Evolutionary conservation across 139 green algal species (phyloP).

Genomic region (Nannochloris sp.): DNA sequence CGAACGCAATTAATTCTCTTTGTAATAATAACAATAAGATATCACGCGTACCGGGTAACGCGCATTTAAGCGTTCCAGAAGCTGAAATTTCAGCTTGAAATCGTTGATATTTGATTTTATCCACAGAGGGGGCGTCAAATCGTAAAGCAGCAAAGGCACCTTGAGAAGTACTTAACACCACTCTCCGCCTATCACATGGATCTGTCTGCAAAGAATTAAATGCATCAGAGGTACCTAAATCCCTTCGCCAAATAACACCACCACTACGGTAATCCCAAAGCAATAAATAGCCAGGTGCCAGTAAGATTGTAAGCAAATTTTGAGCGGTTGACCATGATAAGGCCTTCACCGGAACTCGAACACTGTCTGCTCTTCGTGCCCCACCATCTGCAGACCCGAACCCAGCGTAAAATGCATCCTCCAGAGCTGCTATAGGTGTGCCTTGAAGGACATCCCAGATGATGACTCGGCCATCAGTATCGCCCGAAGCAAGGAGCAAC

Average conservation of each 20-base stretch:
- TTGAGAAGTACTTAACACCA: slow-evolving; percentile 44
- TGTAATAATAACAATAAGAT: slow-evolving; percentile 66
- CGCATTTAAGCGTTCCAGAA: slow-evolving; percentile 32
- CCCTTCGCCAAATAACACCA: slow-evolving; percentile 35
- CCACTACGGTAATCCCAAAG: slow-evolving; percentile 63
- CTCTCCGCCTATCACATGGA: slow-evolving; percentile 47
- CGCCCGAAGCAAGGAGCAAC: slow-evolving; percentile 64
- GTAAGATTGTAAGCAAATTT: slow-evolving; percentile 53
- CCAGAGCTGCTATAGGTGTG: slow-evolving; percentile 30
- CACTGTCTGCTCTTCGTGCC: neutral
- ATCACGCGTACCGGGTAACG: slow-evolving; percentile 43
- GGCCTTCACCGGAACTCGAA: slow-evolving; percentile 3
- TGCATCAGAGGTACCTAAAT: slow-evolving; percentile 32
- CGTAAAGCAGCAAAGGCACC: slow-evolving; percentile 49
- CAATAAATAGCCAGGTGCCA: slow-evolving; percentile 54
- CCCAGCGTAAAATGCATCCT: slow-evolving; percentile 30
- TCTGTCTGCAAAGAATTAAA: slow-evolving; percentile 44
- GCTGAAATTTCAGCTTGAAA: slow-evolving; percentile 50
- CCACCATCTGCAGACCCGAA: neutral
- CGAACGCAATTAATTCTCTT: slow-evolving; percentile 66
- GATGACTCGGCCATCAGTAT: slow-evolving; percentile 57
- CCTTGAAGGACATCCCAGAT: slow-evolving; percentile 64
- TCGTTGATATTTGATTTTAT: slow-evolving; percentile 29
- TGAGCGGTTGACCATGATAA: slow-evolving; percentile 59
- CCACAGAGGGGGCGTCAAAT: neutral